Evolutionary conservation across 2,329 filamentous ascomycete genomes (phyloP), one percentile per base, ranked within the genome.

Genomic region (Penicillium sp.): DNA sequence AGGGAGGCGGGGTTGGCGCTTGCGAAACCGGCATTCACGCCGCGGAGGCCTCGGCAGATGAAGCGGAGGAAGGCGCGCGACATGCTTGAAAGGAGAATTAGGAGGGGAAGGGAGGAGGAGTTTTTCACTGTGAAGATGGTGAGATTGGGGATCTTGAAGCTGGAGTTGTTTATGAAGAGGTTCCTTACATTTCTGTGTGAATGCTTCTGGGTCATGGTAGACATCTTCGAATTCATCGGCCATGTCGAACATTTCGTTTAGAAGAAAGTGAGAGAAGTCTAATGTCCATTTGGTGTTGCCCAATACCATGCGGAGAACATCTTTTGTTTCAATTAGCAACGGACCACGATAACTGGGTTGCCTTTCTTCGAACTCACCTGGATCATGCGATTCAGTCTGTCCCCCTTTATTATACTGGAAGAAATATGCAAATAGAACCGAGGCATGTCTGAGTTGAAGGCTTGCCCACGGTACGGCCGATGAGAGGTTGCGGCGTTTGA

Each of bases 221-320:
- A 72, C 53, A 41, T 58, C 60, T 57, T 75, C 71, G 33, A 77
- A 68, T 5, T 72, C 73, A 48, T 78, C 72, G 15, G 75, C 72
- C 34, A 81, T 69, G 19, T 76, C 70, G 54, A 79, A 75, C 39
- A 87, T 70, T 31, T 82, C 80, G 63, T 84, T 81, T 40, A 86
- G 68, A 29, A 86, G 74, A 66, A 80, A 85, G 21, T 80, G 76
- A 59, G 82, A 79, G 50, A 87, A 78, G 60, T 93, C 88, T 36
- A 92, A 79, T 0, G 85, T 84, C 92, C 92, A 97, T 68, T 84
- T 87, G 4, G 89, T 85, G 53, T 91, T 88, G 23, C 90, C 90
- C 5, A 87, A 83, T 11, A 95, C 78, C 44, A 87, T 84, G 40
- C 87, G 84, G 2, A 93, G 83, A 13, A 91, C 85, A 69, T 93